Conservation (phyloP, 345 rosid genomes). For the Clausena lansium region DNA sequence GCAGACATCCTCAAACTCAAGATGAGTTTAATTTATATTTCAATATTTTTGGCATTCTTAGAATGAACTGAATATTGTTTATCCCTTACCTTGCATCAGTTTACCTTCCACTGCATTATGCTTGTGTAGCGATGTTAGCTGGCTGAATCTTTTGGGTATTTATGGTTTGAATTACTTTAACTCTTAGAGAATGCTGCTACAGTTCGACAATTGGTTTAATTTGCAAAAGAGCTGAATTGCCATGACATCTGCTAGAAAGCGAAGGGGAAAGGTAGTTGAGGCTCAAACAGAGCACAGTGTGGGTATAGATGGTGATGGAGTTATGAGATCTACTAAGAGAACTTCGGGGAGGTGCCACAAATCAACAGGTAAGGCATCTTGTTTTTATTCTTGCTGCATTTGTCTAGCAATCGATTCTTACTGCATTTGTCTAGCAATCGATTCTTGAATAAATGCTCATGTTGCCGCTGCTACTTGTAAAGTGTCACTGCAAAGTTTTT, state of each 20-base stretch:
- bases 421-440: background rate
- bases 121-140: background rate
- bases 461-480: background rate
- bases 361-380: conserved; percentile 23
- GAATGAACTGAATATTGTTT: background rate
- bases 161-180: background rate
- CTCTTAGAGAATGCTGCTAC: background rate
- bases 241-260: conserved; percentile 34
- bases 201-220: background rate
- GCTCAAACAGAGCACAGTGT: conserved; percentile 10
- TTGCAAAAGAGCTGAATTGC: conserved; percentile 11
- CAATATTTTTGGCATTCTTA: background rate
- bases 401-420: background rate
- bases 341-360: background rate
- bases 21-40: too few relatives aligned
- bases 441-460: background rate
- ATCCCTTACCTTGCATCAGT: background rate
- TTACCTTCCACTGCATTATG: background rate
- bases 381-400: background rate
- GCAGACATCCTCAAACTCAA: too few relatives aligned
- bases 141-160: background rate
- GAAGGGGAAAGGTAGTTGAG: conserved; percentile 15
- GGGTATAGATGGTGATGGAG: conserved; percentile 14
- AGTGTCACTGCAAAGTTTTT: background rate
- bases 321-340: conserved; percentile 26